Evolutionary conservation across 2,329 filamentous ascomycete genomes (phyloP).

Genomic region (Cordyceps tenuipes): DNA sequence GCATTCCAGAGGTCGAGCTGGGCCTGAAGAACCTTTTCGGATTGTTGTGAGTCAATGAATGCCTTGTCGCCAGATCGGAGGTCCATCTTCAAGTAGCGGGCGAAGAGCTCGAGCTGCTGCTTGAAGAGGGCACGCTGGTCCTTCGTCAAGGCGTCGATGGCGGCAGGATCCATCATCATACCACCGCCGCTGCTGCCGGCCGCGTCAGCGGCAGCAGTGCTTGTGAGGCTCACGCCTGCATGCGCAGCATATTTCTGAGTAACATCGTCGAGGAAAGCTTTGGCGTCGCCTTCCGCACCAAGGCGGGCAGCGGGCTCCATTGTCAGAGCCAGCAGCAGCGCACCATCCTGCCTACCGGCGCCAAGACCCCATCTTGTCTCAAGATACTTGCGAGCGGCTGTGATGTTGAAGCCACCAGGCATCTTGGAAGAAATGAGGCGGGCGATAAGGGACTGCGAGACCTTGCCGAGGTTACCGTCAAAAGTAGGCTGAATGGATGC

Average conservation of each 20-base stretch:
- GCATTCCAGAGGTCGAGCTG: constrained; percentile 92
- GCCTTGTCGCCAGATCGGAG: constrained; percentile 95
- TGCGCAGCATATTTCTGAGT: constrained; percentile 81
- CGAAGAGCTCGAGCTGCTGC: constrained; percentile 92
- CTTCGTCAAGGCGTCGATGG: constrained; percentile 93
- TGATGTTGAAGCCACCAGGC: constrained; percentile 99
- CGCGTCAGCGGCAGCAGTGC: constrained; percentile 64
- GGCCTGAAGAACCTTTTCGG: constrained; percentile 77
- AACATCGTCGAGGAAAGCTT: constrained; percentile 82
- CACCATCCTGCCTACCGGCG: constrained; percentile 81
- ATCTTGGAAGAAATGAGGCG: constrained; percentile 97
- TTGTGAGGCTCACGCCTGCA: constrained; percentile 75
- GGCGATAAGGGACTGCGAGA: constrained; percentile 86
- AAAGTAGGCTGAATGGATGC: constrained; percentile 97
- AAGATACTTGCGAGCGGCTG: constrained; percentile 86
- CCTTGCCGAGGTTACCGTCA: constrained; percentile 95
- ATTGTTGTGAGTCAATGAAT: constrained; percentile 74
- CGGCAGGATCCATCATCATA: constrained; percentile 99
- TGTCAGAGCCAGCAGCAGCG: constrained; percentile 78
- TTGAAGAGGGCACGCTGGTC: constrained; percentile 95
- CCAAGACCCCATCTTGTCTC: constrained; percentile 89
- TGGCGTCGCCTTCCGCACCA: constrained; percentile 82
- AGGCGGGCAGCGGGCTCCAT: constrained; percentile 87
- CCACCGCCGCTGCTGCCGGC: constrained; percentile 64
- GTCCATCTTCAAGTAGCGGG: constrained; percentile 94